These are phyloP conservation scores for Yamadazyma takamatsuzukensis DNA, from an alignment of 805 yeast species.

Conservation along the genomic window DNA sequence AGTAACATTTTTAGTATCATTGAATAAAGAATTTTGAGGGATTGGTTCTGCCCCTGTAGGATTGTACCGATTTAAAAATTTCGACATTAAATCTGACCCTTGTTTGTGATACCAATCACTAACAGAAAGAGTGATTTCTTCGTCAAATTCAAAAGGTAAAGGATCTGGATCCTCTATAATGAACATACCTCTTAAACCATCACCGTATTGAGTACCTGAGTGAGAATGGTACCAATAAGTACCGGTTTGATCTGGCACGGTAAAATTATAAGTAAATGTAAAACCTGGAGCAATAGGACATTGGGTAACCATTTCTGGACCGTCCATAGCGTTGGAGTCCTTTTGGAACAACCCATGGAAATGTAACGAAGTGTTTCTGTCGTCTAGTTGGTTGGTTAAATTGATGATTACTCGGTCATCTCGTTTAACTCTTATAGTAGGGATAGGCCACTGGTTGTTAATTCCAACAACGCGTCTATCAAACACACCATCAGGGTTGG, in stretches of 20 bases:
- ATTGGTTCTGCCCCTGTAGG: conserved; percentile 99
- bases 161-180: conserved; percentile 44
- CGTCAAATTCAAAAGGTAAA: conserved; percentile 57
- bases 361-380: conserved; percentile 38
- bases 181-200: conserved; percentile 69
- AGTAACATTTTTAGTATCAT: conserved; percentile 76
- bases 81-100: conserved; percentile 46
- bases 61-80: conserved; percentile 68
- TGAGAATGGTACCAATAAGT: conserved; percentile 76
- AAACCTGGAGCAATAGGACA: conserved; percentile 42
- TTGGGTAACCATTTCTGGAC: conserved; percentile 44
- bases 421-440: conserved; percentile 32
- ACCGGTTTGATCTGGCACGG: conserved; percentile 32
- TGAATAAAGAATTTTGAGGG: conserved; percentile 76
- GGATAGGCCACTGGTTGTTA: conserved; percentile 47
- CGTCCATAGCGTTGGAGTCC: conserved; percentile 40
- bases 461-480: conserved; percentile 55
- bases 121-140: conserved; percentile 64
- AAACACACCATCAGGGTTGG: conserved; percentile 55
- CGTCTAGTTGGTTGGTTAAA: conserved; percentile 29
- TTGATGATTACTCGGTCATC: conserved; percentile 40
- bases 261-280: conserved; percentile 37
- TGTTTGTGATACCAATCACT: conserved; percentile 86
- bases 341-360: conserved; percentile 45
- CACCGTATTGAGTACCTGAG: conserved; percentile 72